Evolutionary conservation across 306 rosid species (phyloP).

Genomic region (Quercus suber): DNA sequence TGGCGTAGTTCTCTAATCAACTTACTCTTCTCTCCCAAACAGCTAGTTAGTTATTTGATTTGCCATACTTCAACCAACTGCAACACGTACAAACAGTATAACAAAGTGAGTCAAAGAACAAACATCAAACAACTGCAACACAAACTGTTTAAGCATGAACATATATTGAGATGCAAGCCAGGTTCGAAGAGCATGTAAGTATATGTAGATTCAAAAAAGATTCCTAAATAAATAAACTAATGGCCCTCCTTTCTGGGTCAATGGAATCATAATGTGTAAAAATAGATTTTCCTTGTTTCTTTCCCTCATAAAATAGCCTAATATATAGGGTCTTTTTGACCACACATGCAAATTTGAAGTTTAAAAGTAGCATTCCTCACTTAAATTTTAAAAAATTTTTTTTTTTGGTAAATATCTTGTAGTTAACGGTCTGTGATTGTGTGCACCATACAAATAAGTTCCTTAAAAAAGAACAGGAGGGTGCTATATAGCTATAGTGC

Average conservation of each 20-base stretch:
- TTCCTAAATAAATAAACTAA: background rate
- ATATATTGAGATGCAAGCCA: no score
- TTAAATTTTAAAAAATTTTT: background rate
- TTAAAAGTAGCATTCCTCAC: background rate
- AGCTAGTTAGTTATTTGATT: no score
- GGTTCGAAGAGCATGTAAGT: no score
- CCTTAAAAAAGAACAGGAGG: background rate
- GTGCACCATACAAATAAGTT: background rate
- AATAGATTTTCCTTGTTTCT: background rate
- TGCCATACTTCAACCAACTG: no score
- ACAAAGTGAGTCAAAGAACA: no score
- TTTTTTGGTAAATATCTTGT: background rate
- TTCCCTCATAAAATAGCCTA: background rate
- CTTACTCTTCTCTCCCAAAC: no score
- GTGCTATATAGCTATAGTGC: background rate
- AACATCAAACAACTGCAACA: no score
- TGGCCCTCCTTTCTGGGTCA: background rate
- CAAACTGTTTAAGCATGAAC: no score
- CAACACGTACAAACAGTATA: no score
- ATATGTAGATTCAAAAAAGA: background rate
- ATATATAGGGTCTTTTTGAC: background rate
- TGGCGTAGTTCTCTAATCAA: no score
- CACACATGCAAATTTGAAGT: background rate
- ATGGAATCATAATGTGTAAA: background rate
- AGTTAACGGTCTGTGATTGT: background rate